These are phyloP conservation scores for Drechslerella dactyloides DNA, from an alignment of 2,329 filamentous ascomycete species.

Conservation along the genomic window DNA sequence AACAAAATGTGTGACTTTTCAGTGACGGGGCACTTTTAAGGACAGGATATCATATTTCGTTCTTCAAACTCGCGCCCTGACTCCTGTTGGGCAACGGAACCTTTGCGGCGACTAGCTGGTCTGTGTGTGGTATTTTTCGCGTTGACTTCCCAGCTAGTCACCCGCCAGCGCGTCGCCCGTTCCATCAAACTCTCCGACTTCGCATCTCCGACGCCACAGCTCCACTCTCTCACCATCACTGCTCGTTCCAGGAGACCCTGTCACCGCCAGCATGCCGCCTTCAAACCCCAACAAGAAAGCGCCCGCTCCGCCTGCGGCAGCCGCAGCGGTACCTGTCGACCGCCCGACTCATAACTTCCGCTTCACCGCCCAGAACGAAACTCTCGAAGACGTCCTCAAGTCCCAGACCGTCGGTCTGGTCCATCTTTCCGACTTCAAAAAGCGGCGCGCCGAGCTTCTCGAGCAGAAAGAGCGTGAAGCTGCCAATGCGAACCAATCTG, in stretches of 20 bases:
- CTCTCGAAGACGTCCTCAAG: conserved; percentile 80
- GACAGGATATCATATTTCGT: too few relatives aligned
- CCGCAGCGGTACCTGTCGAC: conserved; percentile 53
- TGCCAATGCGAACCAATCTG: conserved; percentile 63
- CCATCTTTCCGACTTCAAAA: conserved; percentile 89
- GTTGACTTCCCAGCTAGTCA: too few relatives aligned
- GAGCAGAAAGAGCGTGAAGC: conserved; percentile 86
- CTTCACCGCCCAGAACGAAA: conserved; percentile 77
- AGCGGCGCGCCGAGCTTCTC: conserved; percentile 90
- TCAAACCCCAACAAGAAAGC: conserved; percentile 29
- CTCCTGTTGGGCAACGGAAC: too few relatives aligned
- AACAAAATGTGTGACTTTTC: too few relatives aligned
- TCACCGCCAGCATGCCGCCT: conserved; percentile 17
- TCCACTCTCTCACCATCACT: too few relatives aligned
- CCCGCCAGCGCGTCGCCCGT: too few relatives aligned
- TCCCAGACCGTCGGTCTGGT: conserved; percentile 90
- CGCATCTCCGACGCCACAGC: too few relatives aligned
- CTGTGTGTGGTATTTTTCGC: too few relatives aligned
- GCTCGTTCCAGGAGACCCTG: neutral
- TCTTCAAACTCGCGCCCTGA: neutral
- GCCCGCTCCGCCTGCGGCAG: conserved; percentile 12
- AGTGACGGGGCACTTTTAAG: too few relatives aligned
- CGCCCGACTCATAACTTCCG: conserved; percentile 61
- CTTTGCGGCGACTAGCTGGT: too few relatives aligned
- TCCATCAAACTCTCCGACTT: too few relatives aligned